Base-by-base conservation (phyloP, 1,284 basidiomycete genomes). In the Bjerkandera adusta region DNA sequence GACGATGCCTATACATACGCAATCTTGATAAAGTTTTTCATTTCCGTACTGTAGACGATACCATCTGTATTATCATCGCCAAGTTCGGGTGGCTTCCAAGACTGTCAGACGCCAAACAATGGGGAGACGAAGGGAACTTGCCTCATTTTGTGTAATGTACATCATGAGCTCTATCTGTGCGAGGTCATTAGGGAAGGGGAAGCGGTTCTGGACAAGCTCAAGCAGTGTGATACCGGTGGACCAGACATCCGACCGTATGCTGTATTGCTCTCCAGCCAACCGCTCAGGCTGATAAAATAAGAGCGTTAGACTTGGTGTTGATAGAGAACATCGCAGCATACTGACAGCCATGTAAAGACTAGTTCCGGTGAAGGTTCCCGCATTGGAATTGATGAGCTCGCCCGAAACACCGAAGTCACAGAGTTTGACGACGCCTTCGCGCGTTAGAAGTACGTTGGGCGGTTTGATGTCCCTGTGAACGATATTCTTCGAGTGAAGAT, bases 401-500 rank as follows among this genome's bases (percentile, higher is more conserved):
- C 96, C 96, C 15, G 93, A 96, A 6, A 99, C 96, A 29, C 96
- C 96, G 65, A 99, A 97, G 69, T 99, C 96, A 65, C 83, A 89
- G 7, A 99, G 75, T 68, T 96, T 97, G 63, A 98, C 86, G 36
- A 92, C 71, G 20, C 96, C 96, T 55, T 89, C 76, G 29, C 80
- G 75, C 1, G 94, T 92, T 37, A 99, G 74, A 38, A 98, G 79
- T 52, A 98, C 86, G 67, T 98, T 98, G 22, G 92, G 92, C 8
- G 96, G 96, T 63, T 98, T 99, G 72, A 99, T 97, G 66, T 98
- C 95, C 50, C 97, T 79, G 66, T 99, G 97, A 56, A 99, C 97
- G 47, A 95, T 96, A 65, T 83, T 87, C 64, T 84, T 83, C 45
- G 85, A 79, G 68, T 99, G 93, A 30, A 99, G 79, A 68, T 99